phyloP scores from a whole-genome alignment of 805 yeast species.

The Zygosaccharomyces rouxii region DNA sequence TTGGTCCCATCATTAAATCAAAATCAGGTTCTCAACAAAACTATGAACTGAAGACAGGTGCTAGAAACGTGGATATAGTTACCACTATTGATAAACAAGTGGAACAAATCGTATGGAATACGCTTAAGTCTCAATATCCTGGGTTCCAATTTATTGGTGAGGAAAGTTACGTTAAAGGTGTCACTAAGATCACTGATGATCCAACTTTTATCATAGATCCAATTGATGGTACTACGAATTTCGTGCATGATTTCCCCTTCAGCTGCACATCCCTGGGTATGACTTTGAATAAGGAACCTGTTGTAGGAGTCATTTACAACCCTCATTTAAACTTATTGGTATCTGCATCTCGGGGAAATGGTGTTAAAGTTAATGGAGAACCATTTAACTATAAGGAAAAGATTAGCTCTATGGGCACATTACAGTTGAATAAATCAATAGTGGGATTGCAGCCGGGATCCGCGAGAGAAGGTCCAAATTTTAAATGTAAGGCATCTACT shows the following conservation, averaged over 20 bases:
- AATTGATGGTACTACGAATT: conserved; percentile 59
- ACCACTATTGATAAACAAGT: conserved; percentile 60
- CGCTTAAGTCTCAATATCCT: conserved; percentile 40
- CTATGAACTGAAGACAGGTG: conserved; percentile 33
- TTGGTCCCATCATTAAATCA: conserved; percentile 46
- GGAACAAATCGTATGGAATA: conserved; percentile 40
- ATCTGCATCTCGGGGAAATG: conserved; percentile 51
- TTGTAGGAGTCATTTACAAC: conserved; percentile 60
- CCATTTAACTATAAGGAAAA: conserved; percentile 55
- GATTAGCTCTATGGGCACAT: conserved; percentile 72
- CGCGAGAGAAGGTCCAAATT: conserved; percentile 80
- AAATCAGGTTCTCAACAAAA: conserved; percentile 43
- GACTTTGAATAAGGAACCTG: conserved; percentile 45
- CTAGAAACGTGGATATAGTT: conserved; percentile 53
- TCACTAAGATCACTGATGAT: conserved; percentile 41
- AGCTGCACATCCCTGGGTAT: conserved; percentile 62
- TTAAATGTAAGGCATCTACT: conserved; percentile 75
- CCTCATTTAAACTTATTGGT: conserved; percentile 52
- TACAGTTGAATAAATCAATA: conserved; percentile 77
- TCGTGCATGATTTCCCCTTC: conserved; percentile 56
- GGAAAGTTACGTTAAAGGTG: conserved; percentile 50
- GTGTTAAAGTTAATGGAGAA: conserved; percentile 49
- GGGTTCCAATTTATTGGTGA: conserved; percentile 54
- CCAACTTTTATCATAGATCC: conserved; percentile 63
- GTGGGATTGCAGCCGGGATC: conserved; percentile 89